Base-by-base conservation (phyloP, 1,284 basidiomycete genomes). In the Inonotus obliquus region DNA sequence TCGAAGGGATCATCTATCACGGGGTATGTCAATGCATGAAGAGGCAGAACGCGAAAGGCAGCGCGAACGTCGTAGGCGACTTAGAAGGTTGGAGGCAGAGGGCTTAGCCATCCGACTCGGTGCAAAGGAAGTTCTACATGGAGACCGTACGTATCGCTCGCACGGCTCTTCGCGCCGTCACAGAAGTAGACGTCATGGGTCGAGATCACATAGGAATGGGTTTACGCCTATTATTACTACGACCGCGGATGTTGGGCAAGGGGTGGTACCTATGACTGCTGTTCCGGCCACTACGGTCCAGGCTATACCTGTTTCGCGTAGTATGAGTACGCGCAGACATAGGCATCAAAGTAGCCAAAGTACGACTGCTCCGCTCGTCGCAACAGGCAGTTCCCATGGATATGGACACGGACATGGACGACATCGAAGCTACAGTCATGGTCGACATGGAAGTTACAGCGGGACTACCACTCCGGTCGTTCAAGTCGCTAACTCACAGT, bases 91-190 rank as follows among this genome's bases (percentile, higher is more conserved):
- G 4, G 54, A 41, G 23, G 51, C 61, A 13, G 63, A 64, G 38
- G 63, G 63, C 17, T 17, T 58, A 23, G 63, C 59, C 11, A 60
- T 64, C 49, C 32, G 63, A 39, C 19, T 61, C 13, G 63, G 63
- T 19, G 63, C 59, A 29, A 51, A 41, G 29, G 55, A 54, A 17
- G 7, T 63, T 21, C 19, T 59, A 13, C 57, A 27, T 5, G 27
- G 38, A n/a, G 11, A 44, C 19, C 41, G 19, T 14, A 7, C 41
- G 41, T 38, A 32, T 44, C 41, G 19, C 4, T 39, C 38, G 38
- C 49, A 32, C n/a, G 21, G 37, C 11, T 35, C n/a, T 23, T 32
- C n/a, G 51, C 47, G 37, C 38, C 57, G n/a, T 59, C 51, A 56
- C 32, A n/a, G 38, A 17, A 32, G 13, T 37, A 25, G 44, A 19